Conservation (phyloP, 192 early-diverging fungal genomes). For the Kickxella alabastrina region DNA sequence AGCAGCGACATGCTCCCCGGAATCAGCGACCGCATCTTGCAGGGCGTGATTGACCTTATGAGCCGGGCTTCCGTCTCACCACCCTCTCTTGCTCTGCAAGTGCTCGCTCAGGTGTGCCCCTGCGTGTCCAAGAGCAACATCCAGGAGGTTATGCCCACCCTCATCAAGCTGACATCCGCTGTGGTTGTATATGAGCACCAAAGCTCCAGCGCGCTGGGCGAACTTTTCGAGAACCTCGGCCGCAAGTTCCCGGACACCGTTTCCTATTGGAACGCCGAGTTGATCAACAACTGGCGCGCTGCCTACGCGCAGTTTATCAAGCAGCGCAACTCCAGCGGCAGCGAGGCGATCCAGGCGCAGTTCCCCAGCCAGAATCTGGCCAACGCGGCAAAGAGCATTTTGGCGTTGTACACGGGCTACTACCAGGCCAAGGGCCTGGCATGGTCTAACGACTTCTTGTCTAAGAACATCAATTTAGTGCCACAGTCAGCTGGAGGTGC, state of each 20-base stretch:
- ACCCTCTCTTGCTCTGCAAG: conserved; percentile 24
- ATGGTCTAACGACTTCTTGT: conserved; percentile 25
- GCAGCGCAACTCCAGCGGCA: conserved; percentile 12
- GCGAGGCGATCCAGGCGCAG: conserved; percentile 23
- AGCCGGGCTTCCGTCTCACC: conserved; percentile 23
- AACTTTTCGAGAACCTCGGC: conserved; percentile 21
- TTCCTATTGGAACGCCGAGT: conserved; percentile 12
- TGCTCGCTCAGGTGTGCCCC: conserved; percentile 26
- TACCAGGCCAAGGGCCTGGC: conserved; percentile 12
- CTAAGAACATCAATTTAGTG: background rate
- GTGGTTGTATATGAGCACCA: conserved; percentile 24
- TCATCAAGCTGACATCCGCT: conserved; percentile 20
- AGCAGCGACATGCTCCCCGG: conserved; percentile 5
- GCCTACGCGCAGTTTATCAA: conserved; percentile 10
- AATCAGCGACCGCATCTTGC: conserved; percentile 5
- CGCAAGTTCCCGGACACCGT: conserved; percentile 13
- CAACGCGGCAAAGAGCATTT: conserved; percentile 26
- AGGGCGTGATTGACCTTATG: conserved; percentile 19
- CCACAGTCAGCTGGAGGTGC: conserved; percentile 11
- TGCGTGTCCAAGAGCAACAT: conserved; percentile 10
- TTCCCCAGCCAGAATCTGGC: conserved; percentile 21
- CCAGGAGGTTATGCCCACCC: background rate
- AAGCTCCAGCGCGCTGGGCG: conserved; percentile 14
- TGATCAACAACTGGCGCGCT: conserved; percentile 14
- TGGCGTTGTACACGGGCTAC: conserved; percentile 26